Evolutionary conservation across 805 yeast species (phyloP).

Genomic region (Teunomyces pallodes): DNA sequence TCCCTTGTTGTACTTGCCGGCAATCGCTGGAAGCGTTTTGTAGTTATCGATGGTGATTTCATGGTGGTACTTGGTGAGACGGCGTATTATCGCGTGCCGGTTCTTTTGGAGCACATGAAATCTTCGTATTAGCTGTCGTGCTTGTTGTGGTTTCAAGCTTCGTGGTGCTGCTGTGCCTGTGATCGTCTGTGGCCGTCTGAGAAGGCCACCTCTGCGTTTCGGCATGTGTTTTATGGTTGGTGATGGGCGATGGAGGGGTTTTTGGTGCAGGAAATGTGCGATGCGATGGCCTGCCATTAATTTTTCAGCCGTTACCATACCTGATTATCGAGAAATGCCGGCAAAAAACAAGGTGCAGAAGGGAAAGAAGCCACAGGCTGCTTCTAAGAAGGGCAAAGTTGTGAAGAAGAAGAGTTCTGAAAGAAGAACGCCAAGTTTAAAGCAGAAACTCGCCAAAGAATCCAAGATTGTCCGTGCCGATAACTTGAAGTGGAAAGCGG

Average conservation of each 20-base stretch:
- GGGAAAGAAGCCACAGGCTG: neutral
- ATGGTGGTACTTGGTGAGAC: constrained; percentile 16
- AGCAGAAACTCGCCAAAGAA: constrained; percentile 28
- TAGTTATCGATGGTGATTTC: constrained; percentile 6
- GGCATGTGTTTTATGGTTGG: neutral
- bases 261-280: neutral
- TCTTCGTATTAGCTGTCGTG: constrained; percentile 73
- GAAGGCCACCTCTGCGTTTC: constrained; percentile 19
- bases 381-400: constrained; percentile 3
- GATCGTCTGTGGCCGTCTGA: constrained; percentile 31
- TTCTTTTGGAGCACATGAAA: constrained; percentile 71
- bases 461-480: constrained; percentile 47
- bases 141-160: constrained; percentile 61
- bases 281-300: neutral
- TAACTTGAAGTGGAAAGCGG: constrained; percentile 72
- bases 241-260: constrained; percentile 1
- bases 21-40: constrained; percentile 5
- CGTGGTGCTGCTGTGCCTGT: constrained; percentile 36
- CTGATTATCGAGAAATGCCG: neutral
- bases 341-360: neutral
- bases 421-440: constrained; percentile 23
- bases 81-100: constrained; percentile 39
- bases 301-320: neutral
- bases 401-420: constrained; percentile 7
- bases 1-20: neutral